These are phyloP conservation scores for Geotrichum candidum DNA, from an alignment of 1,139 yeast genomes.

Conservation along the genomic window DNA sequence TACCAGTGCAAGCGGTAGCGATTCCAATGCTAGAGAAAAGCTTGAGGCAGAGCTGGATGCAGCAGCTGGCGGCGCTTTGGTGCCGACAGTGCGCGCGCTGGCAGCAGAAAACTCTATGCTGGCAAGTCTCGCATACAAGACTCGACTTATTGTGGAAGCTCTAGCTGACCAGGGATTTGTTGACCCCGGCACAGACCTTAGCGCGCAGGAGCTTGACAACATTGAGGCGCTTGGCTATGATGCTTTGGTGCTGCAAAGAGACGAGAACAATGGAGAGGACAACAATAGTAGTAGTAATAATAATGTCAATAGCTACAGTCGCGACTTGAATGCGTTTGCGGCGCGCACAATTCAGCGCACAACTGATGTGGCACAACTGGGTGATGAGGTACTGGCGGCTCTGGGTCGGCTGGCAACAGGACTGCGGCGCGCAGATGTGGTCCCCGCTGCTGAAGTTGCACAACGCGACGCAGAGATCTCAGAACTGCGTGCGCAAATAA, in stretches of 20 bases:
- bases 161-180: background rate
- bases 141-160: conserved; percentile 19
- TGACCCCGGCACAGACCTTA: conserved; percentile 4
- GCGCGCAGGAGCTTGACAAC: conserved; percentile 14
- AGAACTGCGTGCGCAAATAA: conserved; percentile 24
- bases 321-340: background rate
- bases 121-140: conserved; percentile 21
- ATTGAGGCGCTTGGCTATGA: conserved; percentile 14
- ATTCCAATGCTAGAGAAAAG: background rate
- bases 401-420: conserved; percentile 21
- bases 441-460: conserved; percentile 24
- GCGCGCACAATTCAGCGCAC: conserved; percentile 19
- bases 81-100: conserved; percentile 13
- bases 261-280: background rate
- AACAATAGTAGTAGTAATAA: background rate
- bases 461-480: conserved; percentile 23
- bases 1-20: background rate
- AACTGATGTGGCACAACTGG: conserved; percentile 21
- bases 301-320: background rate
- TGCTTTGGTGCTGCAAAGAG: background rate
- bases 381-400: conserved; percentile 20
- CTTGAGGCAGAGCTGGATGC: background rate
- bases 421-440: conserved; percentile 26
- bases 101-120: conserved; percentile 18
- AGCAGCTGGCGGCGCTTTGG: background rate